Conservation (phyloP, 164 flowering plant species). For the Piper longum region DNA sequence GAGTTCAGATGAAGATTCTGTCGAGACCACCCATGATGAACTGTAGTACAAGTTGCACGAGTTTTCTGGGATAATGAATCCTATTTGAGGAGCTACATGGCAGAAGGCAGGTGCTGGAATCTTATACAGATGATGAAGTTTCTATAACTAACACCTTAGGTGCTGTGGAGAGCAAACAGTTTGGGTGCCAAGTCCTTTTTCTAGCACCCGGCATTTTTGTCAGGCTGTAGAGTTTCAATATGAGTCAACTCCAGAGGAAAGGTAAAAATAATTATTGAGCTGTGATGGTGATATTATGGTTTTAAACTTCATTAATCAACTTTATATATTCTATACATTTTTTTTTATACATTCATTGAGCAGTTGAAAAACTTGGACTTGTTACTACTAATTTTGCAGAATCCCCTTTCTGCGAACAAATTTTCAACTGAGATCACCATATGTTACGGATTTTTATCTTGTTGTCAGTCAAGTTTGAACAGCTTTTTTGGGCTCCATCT, state of each 20-base stretch:
- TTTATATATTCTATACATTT: no score
- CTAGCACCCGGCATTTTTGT: not conserved
- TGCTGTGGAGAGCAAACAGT: not conserved
- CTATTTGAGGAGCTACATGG: not conserved
- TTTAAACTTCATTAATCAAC: no score
- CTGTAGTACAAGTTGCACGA: slow-evolving; percentile 3
- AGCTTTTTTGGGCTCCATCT: no score
- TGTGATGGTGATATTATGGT: not conserved
- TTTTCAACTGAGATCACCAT: no score
- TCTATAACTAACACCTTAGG: not conserved
- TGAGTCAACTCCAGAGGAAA: not conserved
- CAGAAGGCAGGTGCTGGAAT: not conserved
- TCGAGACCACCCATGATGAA: slow-evolving; percentile 14
- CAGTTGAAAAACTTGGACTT: no score
- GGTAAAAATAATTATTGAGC: not conserved
- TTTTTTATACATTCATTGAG: no score
- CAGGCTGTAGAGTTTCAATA: not conserved
- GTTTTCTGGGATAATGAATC: no score
- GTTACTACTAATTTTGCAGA: no score
- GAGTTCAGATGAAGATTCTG: slow-evolving; percentile 3
- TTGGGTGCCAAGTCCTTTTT: not conserved
- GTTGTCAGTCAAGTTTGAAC: no score
- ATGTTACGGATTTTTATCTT: no score
- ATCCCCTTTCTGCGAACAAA: no score
- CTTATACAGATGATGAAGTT: not conserved